phyloP scores from a whole-genome alignment of 78 protist genomes.

The Dictyostelium intermedium region DNA sequence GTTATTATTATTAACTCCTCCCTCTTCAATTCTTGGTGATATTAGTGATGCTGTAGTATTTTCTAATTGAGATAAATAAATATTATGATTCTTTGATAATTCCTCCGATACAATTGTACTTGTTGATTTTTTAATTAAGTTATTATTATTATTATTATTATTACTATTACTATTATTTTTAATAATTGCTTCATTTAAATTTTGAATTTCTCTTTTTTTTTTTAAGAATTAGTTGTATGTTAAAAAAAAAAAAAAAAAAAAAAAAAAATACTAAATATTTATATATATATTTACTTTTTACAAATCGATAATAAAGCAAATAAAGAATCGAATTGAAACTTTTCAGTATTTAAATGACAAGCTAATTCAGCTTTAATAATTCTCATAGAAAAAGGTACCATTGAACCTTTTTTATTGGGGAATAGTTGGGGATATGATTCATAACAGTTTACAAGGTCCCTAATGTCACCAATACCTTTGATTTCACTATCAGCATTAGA shows the following conservation, averaged over 20 bases:
- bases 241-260: background rate
- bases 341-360: slow-evolving; percentile 41
- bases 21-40: slow-evolving; percentile 10
- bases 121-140: background rate
- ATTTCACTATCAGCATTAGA: slow-evolving; percentile 45
- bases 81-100: slow-evolving; percentile 15
- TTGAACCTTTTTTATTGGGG: slow-evolving; percentile 45
- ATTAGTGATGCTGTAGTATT: slow-evolving; percentile 38
- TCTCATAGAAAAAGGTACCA: slow-evolving; percentile 74
- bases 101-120: slow-evolving; percentile 2
- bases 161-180: background rate
- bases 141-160: background rate
- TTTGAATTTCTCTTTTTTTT: background rate
- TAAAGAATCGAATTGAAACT: slow-evolving; percentile 56
- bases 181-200: slow-evolving; percentile 5
- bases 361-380: slow-evolving; percentile 60
- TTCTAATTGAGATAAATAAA: slow-evolving; percentile 61
- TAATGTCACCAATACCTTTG: slow-evolving; percentile 62
- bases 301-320: slow-evolving; percentile 51
- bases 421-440: slow-evolving; percentile 50
- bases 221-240: no score
- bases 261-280: background rate
- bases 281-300: background rate
- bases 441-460: slow-evolving; percentile 44
- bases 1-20: background rate